Conservation (phyloP, 1,284 basidiomycete species). For the Rhodotorula sp. region DNA sequence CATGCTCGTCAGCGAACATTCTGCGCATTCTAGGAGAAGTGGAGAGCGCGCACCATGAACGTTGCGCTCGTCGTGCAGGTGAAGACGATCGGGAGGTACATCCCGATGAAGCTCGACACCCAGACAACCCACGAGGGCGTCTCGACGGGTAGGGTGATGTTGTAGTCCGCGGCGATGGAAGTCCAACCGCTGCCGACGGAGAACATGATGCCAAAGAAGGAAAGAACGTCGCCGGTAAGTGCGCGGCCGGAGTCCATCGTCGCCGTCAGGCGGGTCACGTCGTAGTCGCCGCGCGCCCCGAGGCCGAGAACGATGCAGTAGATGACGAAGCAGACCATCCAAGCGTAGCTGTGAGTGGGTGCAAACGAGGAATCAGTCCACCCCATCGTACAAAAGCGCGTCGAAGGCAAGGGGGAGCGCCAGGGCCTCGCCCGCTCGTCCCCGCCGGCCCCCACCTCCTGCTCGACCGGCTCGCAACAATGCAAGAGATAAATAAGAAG, state of each 20-base stretch:
- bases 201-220: constrained; percentile 55
- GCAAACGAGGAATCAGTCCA: not conserved
- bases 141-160: constrained; percentile 31
- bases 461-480: no score
- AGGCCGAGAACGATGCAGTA: constrained; percentile 58
- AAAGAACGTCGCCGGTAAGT: constrained; percentile 56
- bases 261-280: constrained; percentile 57
- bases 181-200: constrained; percentile 34
- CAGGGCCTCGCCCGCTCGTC: no score
- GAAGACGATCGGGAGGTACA: constrained; percentile 62
- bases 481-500: no score
- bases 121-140: constrained; percentile 40
- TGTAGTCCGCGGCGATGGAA: constrained; percentile 38
- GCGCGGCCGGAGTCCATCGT: constrained; percentile 57
- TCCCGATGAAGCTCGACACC: constrained; percentile 60
- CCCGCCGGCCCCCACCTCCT: no score
- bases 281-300: constrained; percentile 59
- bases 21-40: no score
- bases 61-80: constrained; percentile 60
- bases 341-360: constrained; percentile 55
- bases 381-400: no score
- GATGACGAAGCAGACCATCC: constrained; percentile 62
- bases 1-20: not conserved
- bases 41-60: constrained; percentile 48
- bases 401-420: no score